A percentile compares a stretch with the other conserved stretches of the same genome.
phyloP scores from a whole-genome alignment of 2,329 filamentous ascomycete species.

The Aspergillus spinulosporus region DNA sequence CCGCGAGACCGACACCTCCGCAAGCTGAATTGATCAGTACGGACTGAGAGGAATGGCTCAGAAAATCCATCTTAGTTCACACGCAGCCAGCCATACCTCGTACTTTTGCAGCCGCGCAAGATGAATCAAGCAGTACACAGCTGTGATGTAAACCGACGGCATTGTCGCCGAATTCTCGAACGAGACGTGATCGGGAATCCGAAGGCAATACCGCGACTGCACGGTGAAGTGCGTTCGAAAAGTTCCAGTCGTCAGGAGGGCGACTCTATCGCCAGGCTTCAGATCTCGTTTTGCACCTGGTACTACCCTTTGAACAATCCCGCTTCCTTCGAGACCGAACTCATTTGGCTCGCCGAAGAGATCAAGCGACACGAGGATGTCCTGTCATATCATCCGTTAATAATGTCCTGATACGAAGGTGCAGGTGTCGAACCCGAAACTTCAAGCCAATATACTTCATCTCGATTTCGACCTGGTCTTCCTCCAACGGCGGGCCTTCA shows the following conservation, averaged over 20 bases:
- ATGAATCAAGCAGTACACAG: slow-evolving; percentile 21
- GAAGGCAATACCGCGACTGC: slow-evolving; percentile 16
- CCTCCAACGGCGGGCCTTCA: background rate
- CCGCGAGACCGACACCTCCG: slow-evolving; percentile 30
- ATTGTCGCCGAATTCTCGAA: slow-evolving; percentile 12
- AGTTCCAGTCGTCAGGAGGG: slow-evolving; percentile 12
- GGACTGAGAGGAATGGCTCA: slow-evolving; percentile 9
- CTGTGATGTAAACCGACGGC: slow-evolving; percentile 22
- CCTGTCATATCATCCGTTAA: slow-evolving; percentile 8
- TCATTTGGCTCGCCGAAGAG: slow-evolving; percentile 24
- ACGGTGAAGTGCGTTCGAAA: slow-evolving; percentile 17
- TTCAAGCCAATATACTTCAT: slow-evolving; percentile 37
- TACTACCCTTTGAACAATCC: slow-evolving; percentile 32
- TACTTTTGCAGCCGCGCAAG: slow-evolving; percentile 25
- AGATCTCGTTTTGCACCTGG: slow-evolving; percentile 23
- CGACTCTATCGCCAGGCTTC: slow-evolving; percentile 34
- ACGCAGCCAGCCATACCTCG: slow-evolving; percentile 15
- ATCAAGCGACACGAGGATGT: slow-evolving; percentile 38
- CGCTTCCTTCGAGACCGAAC: slow-evolving; percentile 35
- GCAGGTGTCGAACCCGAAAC: slow-evolving; percentile 25
- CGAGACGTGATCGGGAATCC: slow-evolving; percentile 18
- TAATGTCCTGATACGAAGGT: too few relatives aligned
- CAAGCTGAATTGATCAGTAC: slow-evolving; percentile 32
- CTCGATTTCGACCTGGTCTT: slow-evolving; percentile 34
- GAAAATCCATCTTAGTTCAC: background rate